A percentile compares a stretch with the other conserved stretches of the same genome.
Evolutionary conservation across 768 basidiomycete species (phyloP).

Genomic region (Panellus pusillus): DNA sequence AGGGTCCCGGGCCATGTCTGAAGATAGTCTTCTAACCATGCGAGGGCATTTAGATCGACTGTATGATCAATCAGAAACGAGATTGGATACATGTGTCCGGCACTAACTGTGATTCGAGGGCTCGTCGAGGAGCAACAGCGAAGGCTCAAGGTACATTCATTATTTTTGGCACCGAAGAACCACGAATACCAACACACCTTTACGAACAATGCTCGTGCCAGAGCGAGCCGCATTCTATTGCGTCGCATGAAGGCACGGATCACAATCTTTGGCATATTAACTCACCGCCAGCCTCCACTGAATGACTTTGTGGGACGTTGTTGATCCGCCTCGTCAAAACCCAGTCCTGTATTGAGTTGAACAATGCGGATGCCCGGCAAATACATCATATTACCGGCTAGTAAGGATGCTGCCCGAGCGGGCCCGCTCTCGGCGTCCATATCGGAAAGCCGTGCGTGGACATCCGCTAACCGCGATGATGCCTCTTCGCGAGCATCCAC

Average conservation of each 20-base stretch:
- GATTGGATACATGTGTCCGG: background rate
- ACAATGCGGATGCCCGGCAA: background rate
- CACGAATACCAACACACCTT: constrained; percentile 51
- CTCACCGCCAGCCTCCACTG: constrained; percentile 91
- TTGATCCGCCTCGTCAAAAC: constrained; percentile 90
- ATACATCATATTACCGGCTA: constrained; percentile 61
- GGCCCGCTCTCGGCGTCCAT: constrained; percentile 99
- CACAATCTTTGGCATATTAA: background rate
- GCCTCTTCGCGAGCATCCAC: constrained; percentile 88
- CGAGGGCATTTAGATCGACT: constrained; percentile 94
- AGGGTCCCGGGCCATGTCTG: constrained; percentile 93
- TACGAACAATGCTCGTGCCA: constrained; percentile 94
- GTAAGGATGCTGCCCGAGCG: constrained; percentile 83
- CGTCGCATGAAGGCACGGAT: background rate
- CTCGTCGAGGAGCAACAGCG: constrained; percentile 83
- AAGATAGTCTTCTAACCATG: constrained; percentile 96
- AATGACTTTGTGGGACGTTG: constrained; percentile 79
- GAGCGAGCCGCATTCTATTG: constrained; percentile 87
- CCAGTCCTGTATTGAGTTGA: constrained; percentile 59
- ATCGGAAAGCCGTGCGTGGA: constrained; percentile 88
- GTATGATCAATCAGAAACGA: background rate
- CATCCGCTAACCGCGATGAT: constrained; percentile 78
- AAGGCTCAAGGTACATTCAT: constrained; percentile 42
- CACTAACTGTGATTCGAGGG: constrained; percentile 93
- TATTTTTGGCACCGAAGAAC: background rate